Evolutionary conservation across 1,139 yeast species (phyloP), one percentile per base, ranked within the genome.

Genomic region (Taiozyma sp.): DNA sequence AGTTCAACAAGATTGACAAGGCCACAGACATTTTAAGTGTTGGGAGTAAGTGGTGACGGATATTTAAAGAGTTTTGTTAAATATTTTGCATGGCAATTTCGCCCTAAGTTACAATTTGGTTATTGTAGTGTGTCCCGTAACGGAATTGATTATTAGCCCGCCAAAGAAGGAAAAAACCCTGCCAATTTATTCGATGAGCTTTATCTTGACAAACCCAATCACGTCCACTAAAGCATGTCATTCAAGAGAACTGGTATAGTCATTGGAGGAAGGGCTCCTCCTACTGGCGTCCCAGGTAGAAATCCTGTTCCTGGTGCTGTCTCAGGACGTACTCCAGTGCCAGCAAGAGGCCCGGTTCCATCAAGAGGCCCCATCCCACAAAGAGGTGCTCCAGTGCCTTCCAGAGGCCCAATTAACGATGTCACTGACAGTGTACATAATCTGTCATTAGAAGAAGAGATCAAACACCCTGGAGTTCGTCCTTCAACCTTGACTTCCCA

Each of bases 401-500:
- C 43, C 8, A 54, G 59, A 30, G 51, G 50, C 23, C 39, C 45
- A n/a, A 36, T 45, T 8, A 13, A 49, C 39, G 16, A 32, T n/a
- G 23, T 48, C 22, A 39, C 38, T 23, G 45, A 47, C 23, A 44
- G 34, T 40, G 36, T 51, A 29, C 47, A 45, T 23, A 40, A 45
- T n/a, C 34, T 49, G 23, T 44, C 46, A 34, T 46, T 62, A 30
- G 41, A 38, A 38, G 41, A 58, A 43, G 53, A 53, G 24, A 49
- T 61, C 54, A 60, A 64, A 39, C 84, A 82, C 60, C 81, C 83
- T 0, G 90, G 87, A 3, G 74, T 87, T 1, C 76, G 84, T 55
- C 96, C 97, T 0, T 91, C 97, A 0, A 72, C 84, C 1, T 73
- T 85, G 38, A 84, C 91, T 4, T 85, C 96, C 1, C 84, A 81